A percentile compares a stretch with the other conserved stretches of the same genome.
Evolutionary conservation across 139 green algal species (phyloP).

Genomic region (Volvox reticuliferus): DNA sequence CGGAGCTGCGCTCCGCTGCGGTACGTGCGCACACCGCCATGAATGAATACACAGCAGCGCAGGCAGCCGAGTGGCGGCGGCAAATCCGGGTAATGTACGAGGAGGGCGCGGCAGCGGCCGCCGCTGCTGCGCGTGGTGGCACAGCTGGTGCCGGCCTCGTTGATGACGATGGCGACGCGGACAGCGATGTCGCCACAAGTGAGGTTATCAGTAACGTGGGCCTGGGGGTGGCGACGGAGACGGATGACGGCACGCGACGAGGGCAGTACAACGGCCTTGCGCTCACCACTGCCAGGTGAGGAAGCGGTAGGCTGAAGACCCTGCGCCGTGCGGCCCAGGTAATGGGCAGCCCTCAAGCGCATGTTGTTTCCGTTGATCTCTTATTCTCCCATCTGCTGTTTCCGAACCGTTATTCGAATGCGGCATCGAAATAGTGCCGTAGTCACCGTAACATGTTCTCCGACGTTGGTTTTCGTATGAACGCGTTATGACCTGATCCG

Average conservation of each 20-base stretch:
- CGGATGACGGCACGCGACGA: neutral
- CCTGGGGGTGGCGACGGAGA: neutral
- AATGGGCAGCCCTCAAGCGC: no score
- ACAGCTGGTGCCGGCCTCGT: neutral
- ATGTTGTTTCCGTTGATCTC: no score
- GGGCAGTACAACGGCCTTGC: constrained; percentile 1
- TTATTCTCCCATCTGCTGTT: no score
- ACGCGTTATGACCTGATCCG: no score
- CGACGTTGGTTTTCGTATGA: no score
- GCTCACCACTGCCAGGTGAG: neutral
- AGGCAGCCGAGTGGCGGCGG: constrained; percentile 35
- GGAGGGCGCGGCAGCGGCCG: neutral
- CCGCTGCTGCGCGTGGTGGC: neutral
- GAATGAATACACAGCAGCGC: neutral
- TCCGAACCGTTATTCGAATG: no score
- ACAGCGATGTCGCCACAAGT: neutral
- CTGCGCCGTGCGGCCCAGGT: no score
- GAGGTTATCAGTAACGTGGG: neutral
- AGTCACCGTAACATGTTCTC: no score
- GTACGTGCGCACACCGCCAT: neutral
- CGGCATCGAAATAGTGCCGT: no score
- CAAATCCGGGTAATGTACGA: constrained; percentile 22
- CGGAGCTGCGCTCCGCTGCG: neutral
- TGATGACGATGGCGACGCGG: neutral
- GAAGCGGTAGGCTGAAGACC: no score